These are phyloP conservation scores for Peniophora sp. DNA, from an alignment of 1,284 basidiomycete species.

Conservation along the genomic window DNA sequence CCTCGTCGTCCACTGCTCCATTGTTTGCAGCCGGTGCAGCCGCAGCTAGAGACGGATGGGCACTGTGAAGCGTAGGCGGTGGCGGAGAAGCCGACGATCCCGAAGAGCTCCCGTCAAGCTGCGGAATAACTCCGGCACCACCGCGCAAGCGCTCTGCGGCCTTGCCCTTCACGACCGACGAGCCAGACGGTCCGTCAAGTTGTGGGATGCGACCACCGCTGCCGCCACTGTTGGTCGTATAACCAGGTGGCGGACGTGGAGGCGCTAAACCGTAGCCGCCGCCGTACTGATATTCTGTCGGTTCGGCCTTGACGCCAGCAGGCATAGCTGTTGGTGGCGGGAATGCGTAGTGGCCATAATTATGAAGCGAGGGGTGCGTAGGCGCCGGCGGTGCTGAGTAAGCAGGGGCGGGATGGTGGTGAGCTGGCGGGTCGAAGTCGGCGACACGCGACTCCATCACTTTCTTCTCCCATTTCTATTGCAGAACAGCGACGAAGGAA, in stretches of 20 bases:
- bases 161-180: conserved; percentile 23
- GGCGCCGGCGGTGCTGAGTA: conserved; percentile 30
- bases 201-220: background rate
- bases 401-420: conserved; percentile 23
- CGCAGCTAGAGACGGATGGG: conserved; percentile 28
- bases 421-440: conserved; percentile 71
- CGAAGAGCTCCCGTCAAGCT: conserved; percentile 24
- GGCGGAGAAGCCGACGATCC: conserved; percentile 58
- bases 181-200: conserved; percentile 39
- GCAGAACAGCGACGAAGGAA: conserved; percentile 8
- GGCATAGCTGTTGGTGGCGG: conserved; percentile 22
- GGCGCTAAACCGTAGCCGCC: conserved; percentile 42
- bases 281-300: conserved; percentile 52
- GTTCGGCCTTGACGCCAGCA: conserved; percentile 58
- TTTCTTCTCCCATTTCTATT: conserved; percentile 91
- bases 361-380: conserved; percentile 19
- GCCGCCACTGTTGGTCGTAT: conserved; percentile 7
- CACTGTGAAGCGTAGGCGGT: conserved; percentile 39
- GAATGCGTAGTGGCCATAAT: conserved; percentile 13
- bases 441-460: conserved; percentile 89
- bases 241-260: conserved; percentile 31
- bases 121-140: no score
- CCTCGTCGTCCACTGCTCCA: conserved; percentile 52
- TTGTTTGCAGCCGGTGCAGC: conserved; percentile 19
- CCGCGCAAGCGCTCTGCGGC: no score